These are phyloP conservation scores for Thelonectria discophora DNA, from an alignment of 2,329 filamentous ascomycete genomes.

Conservation along the genomic window DNA sequence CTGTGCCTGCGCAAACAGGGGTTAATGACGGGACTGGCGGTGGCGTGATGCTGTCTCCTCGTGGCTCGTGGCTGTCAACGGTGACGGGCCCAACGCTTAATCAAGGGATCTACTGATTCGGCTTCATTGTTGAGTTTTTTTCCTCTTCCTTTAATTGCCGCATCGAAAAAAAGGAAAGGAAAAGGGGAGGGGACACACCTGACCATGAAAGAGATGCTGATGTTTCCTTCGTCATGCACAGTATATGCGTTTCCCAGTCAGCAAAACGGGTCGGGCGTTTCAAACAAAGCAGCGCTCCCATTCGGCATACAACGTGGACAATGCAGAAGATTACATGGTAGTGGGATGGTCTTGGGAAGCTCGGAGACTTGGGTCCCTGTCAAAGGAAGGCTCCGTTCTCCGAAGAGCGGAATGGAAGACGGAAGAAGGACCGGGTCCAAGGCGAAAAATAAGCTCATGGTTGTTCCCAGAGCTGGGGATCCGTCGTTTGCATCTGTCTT, in stretches of 20 bases:
- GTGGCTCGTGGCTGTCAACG: background rate
- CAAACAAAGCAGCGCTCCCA: slow-evolving; percentile 25
- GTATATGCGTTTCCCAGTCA: slow-evolving; percentile 5
- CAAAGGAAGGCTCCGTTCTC: background rate
- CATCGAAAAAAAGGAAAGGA: background rate
- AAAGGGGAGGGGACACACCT: background rate
- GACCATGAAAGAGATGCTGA: background rate
- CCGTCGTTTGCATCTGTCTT: background rate
- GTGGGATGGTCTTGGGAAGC: background rate
- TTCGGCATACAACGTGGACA: background rate
- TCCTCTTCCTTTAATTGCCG: background rate
- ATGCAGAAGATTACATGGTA: background rate
- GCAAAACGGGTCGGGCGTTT: slow-evolving; percentile 36
- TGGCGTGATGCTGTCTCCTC: background rate
- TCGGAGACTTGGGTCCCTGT: background rate
- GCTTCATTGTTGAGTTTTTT: background rate
- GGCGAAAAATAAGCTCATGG: slow-evolving; percentile 15
- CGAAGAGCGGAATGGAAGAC: background rate
- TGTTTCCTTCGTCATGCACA: slow-evolving; percentile 6
- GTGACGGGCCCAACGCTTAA: background rate
- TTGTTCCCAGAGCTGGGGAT: slow-evolving; percentile 4
- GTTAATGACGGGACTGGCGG: slow-evolving; percentile 1
- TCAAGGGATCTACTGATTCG: background rate
- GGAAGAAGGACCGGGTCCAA: background rate
- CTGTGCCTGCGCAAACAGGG: slow-evolving; percentile 11